Evolutionary conservation across 805 yeast genomes (phyloP).

Genomic region (Kuraishia cidri): DNA sequence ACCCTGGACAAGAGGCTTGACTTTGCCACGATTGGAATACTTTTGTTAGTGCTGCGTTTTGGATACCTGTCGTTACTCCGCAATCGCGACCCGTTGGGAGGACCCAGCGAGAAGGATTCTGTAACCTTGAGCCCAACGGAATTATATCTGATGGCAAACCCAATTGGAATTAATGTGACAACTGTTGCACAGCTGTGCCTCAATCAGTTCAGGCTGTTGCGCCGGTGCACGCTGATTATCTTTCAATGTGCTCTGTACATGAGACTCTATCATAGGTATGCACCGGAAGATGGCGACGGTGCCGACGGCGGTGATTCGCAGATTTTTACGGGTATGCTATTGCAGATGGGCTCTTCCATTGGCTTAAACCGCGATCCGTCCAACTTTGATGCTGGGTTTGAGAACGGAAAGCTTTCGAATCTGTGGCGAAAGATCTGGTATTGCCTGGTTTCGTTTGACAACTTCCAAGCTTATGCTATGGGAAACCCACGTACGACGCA

Average conservation of each 20-base stretch:
- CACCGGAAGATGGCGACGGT: slow-evolving; percentile 52
- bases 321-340: slow-evolving; percentile 42
- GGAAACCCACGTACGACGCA: slow-evolving; percentile 37
- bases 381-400: slow-evolving; percentile 21
- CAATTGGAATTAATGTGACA: slow-evolving; percentile 33
- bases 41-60: slow-evolving; percentile 34
- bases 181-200: slow-evolving; percentile 46
- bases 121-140: not conserved
- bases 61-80: slow-evolving; percentile 30
- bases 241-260: slow-evolving; percentile 46
- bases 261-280: slow-evolving; percentile 36
- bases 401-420: slow-evolving; percentile 22
- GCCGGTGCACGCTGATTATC: slow-evolving; percentile 38
- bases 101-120: slow-evolving; percentile 12
- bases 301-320: slow-evolving; percentile 52
- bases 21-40: slow-evolving; percentile 35
- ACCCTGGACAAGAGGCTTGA: slow-evolving; percentile 33
- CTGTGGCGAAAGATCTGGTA: slow-evolving; percentile 56
- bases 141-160: slow-evolving; percentile 30
- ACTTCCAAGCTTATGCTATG: slow-evolving; percentile 30
- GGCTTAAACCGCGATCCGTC: slow-evolving; percentile 67
- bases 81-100: slow-evolving; percentile 15
- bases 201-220: slow-evolving; percentile 40
- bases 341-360: slow-evolving; percentile 60
- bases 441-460: slow-evolving; percentile 34